Base-by-base conservation (phyloP, 441 rosid genomes). In the Viola pubescens region DNA sequence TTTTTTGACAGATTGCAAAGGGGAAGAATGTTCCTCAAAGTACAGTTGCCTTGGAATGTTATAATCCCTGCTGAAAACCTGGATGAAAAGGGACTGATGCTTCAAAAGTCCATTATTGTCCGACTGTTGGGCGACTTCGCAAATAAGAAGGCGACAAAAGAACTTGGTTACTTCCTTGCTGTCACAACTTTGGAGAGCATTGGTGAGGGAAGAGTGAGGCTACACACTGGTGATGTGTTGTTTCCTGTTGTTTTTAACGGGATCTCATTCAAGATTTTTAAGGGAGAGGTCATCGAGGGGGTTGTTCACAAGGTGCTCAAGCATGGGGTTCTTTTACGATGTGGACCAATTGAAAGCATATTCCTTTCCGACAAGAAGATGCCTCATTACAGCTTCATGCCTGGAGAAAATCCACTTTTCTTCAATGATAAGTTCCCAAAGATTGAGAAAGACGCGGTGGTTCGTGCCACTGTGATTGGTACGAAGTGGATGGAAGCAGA, bases 241-340 rank as follows among this genome's bases (percentile, higher is more conserved):
- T 89, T 88, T 70, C 91, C 97, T 1, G 85, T 89, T 11, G 72
- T 70, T 37, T 83, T 88, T 79, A 81, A 73, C 40, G 88, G 75
- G 11, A 56, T 91, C 16, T 85, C 95, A 54, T 91, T 87, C 83
- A 91, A 85, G 79, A 73, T 87, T 57, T 85, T 82, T 73, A 71
- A 73, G 61, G 98, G 95, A 38, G 96, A 87, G 80, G 70, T 89
- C 40, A 57, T 89, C 41, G 75, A 82, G 1, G 97, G 94, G 9
- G 72, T 66, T 3, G 94, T 82, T 4, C 85, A 82, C 84, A 84
- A 79, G 68, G 85, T 87, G 59, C 69, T 87, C 59, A 87, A 84
- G 77, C 91, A 89, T 34, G 97, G 97, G 16, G 95, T 83, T 48
- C 80, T 91, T 75, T 10, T 91, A 76, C 81, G 73, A 69, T 82